Evolutionary conservation across 2,329 filamentous ascomycete species (phyloP), one percentile per base, ranked within the genome.

Genomic region (Celoporthe dispersa): DNA sequence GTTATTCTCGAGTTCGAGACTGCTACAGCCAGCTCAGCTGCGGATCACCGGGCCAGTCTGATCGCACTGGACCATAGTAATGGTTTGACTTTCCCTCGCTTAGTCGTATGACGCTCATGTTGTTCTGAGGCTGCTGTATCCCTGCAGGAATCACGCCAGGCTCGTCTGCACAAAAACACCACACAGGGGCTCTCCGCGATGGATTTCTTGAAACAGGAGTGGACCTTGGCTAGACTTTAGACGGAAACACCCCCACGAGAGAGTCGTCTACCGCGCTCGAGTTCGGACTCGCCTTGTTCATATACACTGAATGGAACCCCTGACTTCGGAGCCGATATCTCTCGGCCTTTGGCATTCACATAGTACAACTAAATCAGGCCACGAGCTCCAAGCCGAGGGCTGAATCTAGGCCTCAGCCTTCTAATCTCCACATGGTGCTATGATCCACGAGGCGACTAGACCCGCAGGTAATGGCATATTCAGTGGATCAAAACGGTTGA

Each of bases 151-250:
- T 16, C 28, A 31, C 28, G 51, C 51, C 51, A 28, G 19, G 51
- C 51, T 28, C 51, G 51, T 28, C 25, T 57, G 28, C 14, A 57
- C 53, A 57, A 33, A 33, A 57, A 57, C 53, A 57, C 12, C 53
- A 59, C n/a, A 33, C 41, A 59, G 53, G 48, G 22, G 14, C n/a
- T 12, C 11, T 55, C 51, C 35, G 28, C 35, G 51, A 55, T 44
- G 28, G 31, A 37, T 53, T 28, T 39, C 31, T 31, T 65, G 51
- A 66, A 66, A 57, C 64, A 57, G 11, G 37, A 59, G 64, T 66
- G 64, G 64, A 25, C n/a, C 35, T 55, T 11, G 51, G 3, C 64
- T 57, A 31, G 51, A 57, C 22, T 57, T 41, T 22, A 39, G 48
- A 39, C 51, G 28, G 12, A n/a, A 57, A 37, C 64, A 57, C 57